Evolutionary conservation across 2,329 filamentous ascomycete species (phyloP).

Genomic region (Ceratocystis eucalypticola): DNA sequence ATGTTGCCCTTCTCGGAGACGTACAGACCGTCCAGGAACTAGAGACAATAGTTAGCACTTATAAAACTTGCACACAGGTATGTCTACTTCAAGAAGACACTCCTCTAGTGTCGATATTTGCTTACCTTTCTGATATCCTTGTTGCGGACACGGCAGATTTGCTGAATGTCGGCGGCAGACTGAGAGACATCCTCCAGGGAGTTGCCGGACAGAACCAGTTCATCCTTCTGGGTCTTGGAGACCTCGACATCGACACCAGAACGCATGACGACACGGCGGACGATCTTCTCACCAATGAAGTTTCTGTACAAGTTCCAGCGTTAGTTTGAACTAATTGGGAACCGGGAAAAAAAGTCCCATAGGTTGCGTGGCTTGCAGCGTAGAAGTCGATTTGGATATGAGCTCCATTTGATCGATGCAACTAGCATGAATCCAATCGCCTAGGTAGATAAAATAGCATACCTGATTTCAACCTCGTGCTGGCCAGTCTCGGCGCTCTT

Average conservation of each 20-base stretch:
- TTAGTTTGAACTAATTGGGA: constrained; percentile 24
- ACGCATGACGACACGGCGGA: constrained; percentile 81
- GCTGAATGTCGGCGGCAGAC: constrained; percentile 97
- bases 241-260: constrained; percentile 79
- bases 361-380: not conserved
- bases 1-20: constrained; percentile 98
- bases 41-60: constrained; percentile 21
- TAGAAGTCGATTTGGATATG: not conserved
- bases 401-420: not conserved
- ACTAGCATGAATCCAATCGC: not conserved
- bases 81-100: too few species aligned
- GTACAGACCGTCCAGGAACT: constrained; percentile 99
- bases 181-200: constrained; percentile 95
- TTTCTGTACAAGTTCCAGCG: constrained; percentile 44
- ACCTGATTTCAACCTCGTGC: constrained; percentile 94
- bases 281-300: constrained; percentile 99
- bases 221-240: constrained; percentile 92
- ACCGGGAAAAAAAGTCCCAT: too few species aligned
- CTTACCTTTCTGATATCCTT: constrained; percentile 99
- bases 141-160: constrained; percentile 98
- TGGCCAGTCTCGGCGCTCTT: constrained; percentile 85
- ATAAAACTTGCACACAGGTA: not conserved
- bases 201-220: constrained; percentile 87
- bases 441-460: constrained; percentile 28
- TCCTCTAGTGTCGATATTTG: not conserved